Base-by-base conservation (phyloP, 768 basidiomycete genomes). In the Dioszegia crocea region DNA sequence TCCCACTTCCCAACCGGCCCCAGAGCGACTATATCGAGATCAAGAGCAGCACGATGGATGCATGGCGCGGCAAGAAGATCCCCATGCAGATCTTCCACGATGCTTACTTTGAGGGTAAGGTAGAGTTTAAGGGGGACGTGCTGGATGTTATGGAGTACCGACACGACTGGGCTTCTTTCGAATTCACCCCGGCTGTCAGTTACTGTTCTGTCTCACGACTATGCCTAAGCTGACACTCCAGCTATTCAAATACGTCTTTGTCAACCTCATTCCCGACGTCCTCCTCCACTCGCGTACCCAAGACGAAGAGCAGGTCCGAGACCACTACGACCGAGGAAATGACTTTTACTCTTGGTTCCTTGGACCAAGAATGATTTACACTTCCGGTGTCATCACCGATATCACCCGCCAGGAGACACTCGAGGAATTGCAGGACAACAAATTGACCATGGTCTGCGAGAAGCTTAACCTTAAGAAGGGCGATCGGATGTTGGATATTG, bases 61-160 rank as follows among this genome's bases (percentile, higher is more conserved):
- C 84, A 59, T 98, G 93, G 80, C 78, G 84, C 30, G 87, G 86
- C 64, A 88, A 86, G 78, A 98, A 96, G 79, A 97, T 99, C 58
- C 92, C 92, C 51, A 93, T 96, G 87, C 94, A 99, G 79, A 79
- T 88, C 65, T 94, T 96, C 82, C 87, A 98, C 74, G 96, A 99
- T 81, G 89, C 91, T 63, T 98, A 88, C 80, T 97, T 99, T 76
- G 91, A 93, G 49, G 87, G 87, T 48, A 97, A 97, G 80, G 84
- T 93, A 61, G 93, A 97, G 56, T 88, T 99, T 77, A 99, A 97
- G 50, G 92, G 94, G 88, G 96, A 99, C 74, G 86, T 97, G 40
- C 81, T 99, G 63, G 92, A 97, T 33, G 84, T 89, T 49, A 81
- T 98, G 81, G 96, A 98, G 75, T 87, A 88, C 65, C 85, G 96